Base-by-base conservation (phyloP, 2,329 filamentous ascomycete genomes). In the Rutstroemia sydowiana region DNA sequence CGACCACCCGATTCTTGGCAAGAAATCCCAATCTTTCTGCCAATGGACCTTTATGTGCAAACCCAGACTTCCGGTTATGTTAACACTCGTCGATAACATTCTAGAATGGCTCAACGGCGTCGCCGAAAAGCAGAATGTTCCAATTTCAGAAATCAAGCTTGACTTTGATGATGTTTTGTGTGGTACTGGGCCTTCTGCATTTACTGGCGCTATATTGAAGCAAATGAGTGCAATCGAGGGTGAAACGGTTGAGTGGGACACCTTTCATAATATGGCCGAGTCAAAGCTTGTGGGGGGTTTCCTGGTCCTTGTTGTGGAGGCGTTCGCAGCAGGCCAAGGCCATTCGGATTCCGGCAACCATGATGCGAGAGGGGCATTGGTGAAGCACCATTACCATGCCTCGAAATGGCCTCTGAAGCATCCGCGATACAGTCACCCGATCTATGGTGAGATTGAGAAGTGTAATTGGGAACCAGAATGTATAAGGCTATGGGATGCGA, bases 1-100 rank as follows among this genome's bases (percentile, higher is more conserved):
- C 16, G 68, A 80, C 45, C 84, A 87, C 63, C 74, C 79, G 1
- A 81, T 87, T 30, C 71, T 87, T 0, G 84, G 84, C 13, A 75
- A 74, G 45, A 87, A 87, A 67, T 86, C 79, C 34, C 72, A 75
- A 58, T 87, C 83, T 0, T 87, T 88, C 64, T 87, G 84, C 65
- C 84, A 87, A 62, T 88, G 84, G 84, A 87, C 84, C 0, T 85
- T 87, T 61, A 83, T 85, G 71, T 78, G 78, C 59, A 85, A 86
- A 63, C 82, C 84, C 1, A 71, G 74, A 16, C 75, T 82, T 23
- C 81, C 82, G 1, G 81, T 87, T 51, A 86, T 88, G 81, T 71
- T 87, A 65, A 70, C 71, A 30, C 73, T 88, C 3, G 77, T 87
- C 43, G 81, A 87, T 63, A 79, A 83, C 60, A 87, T 87, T 63